Conservation (phyloP, 2,329 filamentous ascomycete species). For the Penicillium sp. region DNA sequence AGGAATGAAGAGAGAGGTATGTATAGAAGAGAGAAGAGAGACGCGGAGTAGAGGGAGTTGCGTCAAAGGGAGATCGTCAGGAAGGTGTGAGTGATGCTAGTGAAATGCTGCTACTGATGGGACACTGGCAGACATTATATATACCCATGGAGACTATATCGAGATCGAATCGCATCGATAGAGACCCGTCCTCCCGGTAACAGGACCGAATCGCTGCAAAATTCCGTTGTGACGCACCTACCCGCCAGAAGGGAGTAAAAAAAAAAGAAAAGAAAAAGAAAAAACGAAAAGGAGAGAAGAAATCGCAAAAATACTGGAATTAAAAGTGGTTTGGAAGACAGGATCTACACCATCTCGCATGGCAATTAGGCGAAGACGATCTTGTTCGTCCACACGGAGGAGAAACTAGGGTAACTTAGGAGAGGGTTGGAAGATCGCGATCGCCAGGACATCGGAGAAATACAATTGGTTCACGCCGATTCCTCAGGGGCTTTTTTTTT, state of each 20-base stretch:
- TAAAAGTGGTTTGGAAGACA: background rate
- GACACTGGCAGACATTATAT: conserved; percentile 1
- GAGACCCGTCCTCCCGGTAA: background rate
- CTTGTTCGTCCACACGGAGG: too few species aligned
- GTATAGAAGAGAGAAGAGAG: background rate
- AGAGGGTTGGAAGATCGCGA: conserved; percentile 16
- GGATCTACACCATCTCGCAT: conserved; percentile 12
- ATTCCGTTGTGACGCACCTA: conserved; percentile 18
- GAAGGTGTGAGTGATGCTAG: background rate
- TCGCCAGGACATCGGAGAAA: conserved; percentile 10
- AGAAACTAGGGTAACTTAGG: conserved; percentile 9
- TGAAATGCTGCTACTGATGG: background rate
- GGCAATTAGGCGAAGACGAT: conserved; percentile 8
- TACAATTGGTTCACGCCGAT: conserved; percentile 14
- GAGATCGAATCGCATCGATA: background rate
- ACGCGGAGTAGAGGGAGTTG: background rate
- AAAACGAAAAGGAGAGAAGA: conserved; percentile 2
- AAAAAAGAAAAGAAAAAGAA: background rate
- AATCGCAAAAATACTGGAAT: background rate
- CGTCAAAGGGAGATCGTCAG: background rate
- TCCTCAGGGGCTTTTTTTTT: background rate
- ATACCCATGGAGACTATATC: background rate
- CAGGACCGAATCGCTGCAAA: conserved; percentile 15
- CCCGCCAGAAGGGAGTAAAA: conserved; percentile 3
- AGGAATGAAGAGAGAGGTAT: background rate